Evolutionary conservation across 78 protist genomes (phyloP), one percentile per base, ranked within the genome.

Genomic region (Dictyostelium discoideum): DNA sequence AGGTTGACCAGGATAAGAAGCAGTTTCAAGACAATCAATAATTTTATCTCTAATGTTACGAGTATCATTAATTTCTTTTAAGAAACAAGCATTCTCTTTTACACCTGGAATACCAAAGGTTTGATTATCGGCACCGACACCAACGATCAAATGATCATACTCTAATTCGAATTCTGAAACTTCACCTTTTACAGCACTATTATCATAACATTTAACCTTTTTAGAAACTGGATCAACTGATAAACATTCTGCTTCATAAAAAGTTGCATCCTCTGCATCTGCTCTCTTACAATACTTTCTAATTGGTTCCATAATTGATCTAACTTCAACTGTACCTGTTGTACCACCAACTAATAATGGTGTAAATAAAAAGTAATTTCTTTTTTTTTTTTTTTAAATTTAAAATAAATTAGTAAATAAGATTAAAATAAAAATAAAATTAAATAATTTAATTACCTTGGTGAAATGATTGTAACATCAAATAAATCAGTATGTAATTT

Each of bases 51-150:
- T 50, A 50, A 97, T 96, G 24, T 46, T 57, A 24, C 92, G 63
- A 29, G 98, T 97, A 37, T 97, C 97, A 39, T 60, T 89, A 63
- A 89, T 81, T 29, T 96, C 96, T 86, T 96, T 97, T 32, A 97
- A 84, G 82, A 96, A 97, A 46, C 72, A 77, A 13, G 85, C 95
- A 60, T 93, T 84, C 85, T 98, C 98, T 46, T 9, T 60, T 0
- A 98, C 98, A 44, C 98, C 98, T 82, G 93, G 94, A 39, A 85
- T 93, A 57, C 82, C 72, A 67, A 98, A 98, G 39, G 98, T 97
- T 87, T 94, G 93, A 29, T 90, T 80, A 5, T 48, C 93, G 0
- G 97, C 92, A 26, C 99, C 99, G 10, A 97, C 96, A 50, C 95
- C 98, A n/a, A 98, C 82, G 40, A 97, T 96, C 72, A 98, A 85